Conservation (phyloP, 805 yeast genomes). For the Yarrowia osloensis region DNA sequence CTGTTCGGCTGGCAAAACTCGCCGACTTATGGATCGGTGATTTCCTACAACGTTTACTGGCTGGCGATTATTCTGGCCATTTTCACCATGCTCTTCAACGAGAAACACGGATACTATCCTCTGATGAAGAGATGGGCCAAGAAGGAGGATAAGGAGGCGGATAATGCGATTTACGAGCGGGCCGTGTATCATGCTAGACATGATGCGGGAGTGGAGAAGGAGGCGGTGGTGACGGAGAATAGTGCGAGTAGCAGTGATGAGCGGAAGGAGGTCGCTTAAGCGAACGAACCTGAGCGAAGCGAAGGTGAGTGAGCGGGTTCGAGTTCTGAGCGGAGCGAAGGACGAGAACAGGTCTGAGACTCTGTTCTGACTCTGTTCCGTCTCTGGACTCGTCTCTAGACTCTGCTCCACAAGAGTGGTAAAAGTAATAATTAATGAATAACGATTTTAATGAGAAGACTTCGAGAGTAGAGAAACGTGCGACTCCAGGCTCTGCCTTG, state of each 20-base stretch:
- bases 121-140: constrained; percentile 21
- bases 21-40: constrained; percentile 89
- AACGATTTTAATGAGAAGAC: not conserved
- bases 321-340: not conserved
- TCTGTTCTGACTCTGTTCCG: too few species aligned
- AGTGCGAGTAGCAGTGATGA: not conserved
- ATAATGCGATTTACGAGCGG: not conserved
- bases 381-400: too few species aligned
- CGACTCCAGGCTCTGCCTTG: too few species aligned
- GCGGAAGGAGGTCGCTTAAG: not conserved
- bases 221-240: not conserved
- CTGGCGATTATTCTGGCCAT: constrained; percentile 58
- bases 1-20: constrained; percentile 96
- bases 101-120: constrained; percentile 57
- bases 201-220: not conserved
- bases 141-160: constrained; percentile 1
- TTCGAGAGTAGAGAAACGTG: too few species aligned
- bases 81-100: constrained; percentile 72
- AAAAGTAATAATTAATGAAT: not conserved
- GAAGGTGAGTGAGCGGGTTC: too few species aligned
- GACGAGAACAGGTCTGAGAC: too few species aligned
- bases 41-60: constrained; percentile 92
- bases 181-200: constrained; percentile 2
- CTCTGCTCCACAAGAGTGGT: too few species aligned
- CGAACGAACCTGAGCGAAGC: not conserved